Conservation (phyloP, 768 basidiomycete genomes). For the Leccinum subgranulosum region DNA sequence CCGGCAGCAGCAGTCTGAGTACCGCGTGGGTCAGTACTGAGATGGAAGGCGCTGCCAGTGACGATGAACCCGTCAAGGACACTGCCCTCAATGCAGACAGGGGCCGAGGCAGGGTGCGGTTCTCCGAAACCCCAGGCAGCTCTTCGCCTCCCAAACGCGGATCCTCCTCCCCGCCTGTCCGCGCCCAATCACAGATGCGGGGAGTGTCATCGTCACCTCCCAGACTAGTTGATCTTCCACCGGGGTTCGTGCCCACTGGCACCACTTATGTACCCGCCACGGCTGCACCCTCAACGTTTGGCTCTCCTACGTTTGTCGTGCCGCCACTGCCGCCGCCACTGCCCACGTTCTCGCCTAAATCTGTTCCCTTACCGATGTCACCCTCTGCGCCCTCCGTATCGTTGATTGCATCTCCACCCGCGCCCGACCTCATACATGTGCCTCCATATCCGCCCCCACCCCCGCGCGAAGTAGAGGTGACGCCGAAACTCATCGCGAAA, state of each 20-base stretch:
- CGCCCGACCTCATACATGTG: slow-evolving; percentile 6
- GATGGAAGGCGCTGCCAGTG: slow-evolving; percentile 34
- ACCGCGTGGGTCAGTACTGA: slow-evolving; percentile 43
- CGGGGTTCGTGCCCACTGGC: slow-evolving; percentile 29
- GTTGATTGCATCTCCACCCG: not conserved
- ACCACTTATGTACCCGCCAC: slow-evolving; percentile 15
- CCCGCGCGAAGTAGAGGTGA: slow-evolving; percentile 42
- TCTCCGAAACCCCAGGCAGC: slow-evolving; percentile 17
- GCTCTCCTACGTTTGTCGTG: slow-evolving; percentile 10
- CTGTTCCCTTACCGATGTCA: slow-evolving; percentile 18
- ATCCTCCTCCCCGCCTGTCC: slow-evolving; percentile 13
- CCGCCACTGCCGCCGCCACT: slow-evolving; percentile 19
- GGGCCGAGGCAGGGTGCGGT: slow-evolving; percentile 13
- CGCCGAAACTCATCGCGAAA: slow-evolving; percentile 62
- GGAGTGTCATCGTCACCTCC: slow-evolving; percentile 17
- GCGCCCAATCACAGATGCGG: not conserved
- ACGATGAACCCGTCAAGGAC: slow-evolving; percentile 26
- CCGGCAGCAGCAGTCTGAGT: slow-evolving; percentile 17
- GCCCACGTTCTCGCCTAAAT: slow-evolving; percentile 15
- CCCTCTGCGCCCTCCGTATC: not conserved
- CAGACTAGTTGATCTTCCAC: slow-evolving; percentile 20
- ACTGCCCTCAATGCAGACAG: slow-evolving; percentile 4
- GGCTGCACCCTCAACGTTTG: slow-evolving; percentile 6
- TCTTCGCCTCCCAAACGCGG: slow-evolving; percentile 10
- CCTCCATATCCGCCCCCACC: slow-evolving; percentile 23